Conservation (phyloP, 768 basidiomycete species). For the Suillus hirtellus region DNA sequence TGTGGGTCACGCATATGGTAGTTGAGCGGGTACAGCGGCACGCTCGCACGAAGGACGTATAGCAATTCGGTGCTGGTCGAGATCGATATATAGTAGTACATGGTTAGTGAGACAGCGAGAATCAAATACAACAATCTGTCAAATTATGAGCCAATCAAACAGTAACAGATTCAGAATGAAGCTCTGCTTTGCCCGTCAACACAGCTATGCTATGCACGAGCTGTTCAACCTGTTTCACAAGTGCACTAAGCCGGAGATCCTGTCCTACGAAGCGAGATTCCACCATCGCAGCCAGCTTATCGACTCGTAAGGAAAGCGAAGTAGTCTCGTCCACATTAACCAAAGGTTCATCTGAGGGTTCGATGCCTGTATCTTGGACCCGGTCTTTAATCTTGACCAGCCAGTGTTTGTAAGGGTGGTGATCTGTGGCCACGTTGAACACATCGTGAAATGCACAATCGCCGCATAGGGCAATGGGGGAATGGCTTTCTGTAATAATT, state of each 20-base stretch:
- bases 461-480: no score
- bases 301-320: neutral
- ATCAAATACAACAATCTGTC: neutral
- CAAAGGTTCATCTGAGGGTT: neutral
- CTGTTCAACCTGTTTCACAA: neutral
- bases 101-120: neutral
- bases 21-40: no score
- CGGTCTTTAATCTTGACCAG: slow-evolving; percentile 1
- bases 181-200: neutral
- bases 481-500: no score
- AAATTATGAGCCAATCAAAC: neutral
- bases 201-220: neutral
- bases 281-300: neutral
- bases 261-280: slow-evolving; percentile 1
- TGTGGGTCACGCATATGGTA: no score
- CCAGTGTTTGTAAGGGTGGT: neutral
- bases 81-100: neutral
- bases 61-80: neutral
- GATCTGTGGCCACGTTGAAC: neutral
- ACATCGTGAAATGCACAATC: no score
- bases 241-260: neutral
- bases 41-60: neutral
- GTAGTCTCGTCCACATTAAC: neutral
- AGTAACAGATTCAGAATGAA: neutral
- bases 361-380: neutral